These are phyloP conservation scores for Plectosphaerella sp. DNA, from an alignment of 2,329 filamentous ascomycete species.

Conservation along the genomic window DNA sequence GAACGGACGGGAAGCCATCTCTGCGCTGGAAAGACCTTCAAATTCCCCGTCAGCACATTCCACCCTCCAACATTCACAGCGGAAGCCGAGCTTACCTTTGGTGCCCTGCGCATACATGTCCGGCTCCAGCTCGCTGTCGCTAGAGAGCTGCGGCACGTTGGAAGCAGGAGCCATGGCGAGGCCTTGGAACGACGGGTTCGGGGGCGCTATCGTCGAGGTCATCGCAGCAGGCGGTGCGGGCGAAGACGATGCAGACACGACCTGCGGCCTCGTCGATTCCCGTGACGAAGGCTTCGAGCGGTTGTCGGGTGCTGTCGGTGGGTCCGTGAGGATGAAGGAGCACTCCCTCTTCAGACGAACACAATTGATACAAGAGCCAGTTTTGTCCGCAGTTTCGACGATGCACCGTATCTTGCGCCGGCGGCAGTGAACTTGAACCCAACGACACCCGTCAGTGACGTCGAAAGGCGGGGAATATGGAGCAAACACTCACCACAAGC, in stretches of 20 bases:
- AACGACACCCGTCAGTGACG: neutral
- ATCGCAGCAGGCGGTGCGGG: constrained; percentile 31
- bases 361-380: constrained; percentile 84
- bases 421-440: constrained; percentile 73
- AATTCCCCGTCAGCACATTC: neutral
- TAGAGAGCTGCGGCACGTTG: constrained; percentile 37
- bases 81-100: constrained; percentile 33
- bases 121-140: constrained; percentile 30
- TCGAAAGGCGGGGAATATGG: too few relatives aligned
- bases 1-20: constrained; percentile 19
- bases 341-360: constrained; percentile 93
- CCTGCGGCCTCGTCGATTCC: constrained; percentile 31
- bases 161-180: constrained; percentile 39
- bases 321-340: constrained; percentile 86
- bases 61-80: constrained; percentile 9
- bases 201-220: constrained; percentile 11
- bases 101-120: constrained; percentile 31
- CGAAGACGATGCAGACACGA: constrained; percentile 43
- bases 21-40: neutral
- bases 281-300: constrained; percentile 36
- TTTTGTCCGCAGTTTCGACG: constrained; percentile 64
- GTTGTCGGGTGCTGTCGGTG: constrained; percentile 48
- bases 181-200: constrained; percentile 35
- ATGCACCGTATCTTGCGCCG: constrained; percentile 92
- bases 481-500: constrained; percentile 75